A percentile compares a stretch with the other conserved stretches of the same genome.
These are phyloP conservation scores for Jacaranda mimosifolia DNA, from an alignment of 257 asterid species.

Conservation along the genomic window DNA sequence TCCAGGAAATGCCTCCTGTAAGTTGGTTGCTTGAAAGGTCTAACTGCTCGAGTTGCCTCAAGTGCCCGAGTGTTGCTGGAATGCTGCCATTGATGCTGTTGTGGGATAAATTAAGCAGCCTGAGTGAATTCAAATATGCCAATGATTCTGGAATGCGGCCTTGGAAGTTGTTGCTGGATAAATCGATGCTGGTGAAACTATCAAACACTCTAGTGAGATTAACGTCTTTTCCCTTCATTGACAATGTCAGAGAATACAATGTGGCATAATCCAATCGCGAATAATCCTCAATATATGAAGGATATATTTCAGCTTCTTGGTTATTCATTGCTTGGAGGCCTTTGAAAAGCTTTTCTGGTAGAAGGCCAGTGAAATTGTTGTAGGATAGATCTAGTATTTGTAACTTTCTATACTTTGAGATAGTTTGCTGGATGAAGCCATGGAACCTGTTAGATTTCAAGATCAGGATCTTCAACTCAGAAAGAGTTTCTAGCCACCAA, in stretches of 20 bases:
- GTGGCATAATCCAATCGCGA: too few species aligned
- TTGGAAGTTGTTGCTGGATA: constrained; percentile 6
- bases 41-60: background rate
- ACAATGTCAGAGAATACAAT: constrained; percentile 16
- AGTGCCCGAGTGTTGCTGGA: background rate
- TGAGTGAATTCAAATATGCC: background rate
- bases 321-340: constrained; percentile 1
- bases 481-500: constrained; percentile 23
- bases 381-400: constrained; percentile 11
- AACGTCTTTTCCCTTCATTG: constrained; percentile 11
- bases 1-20: constrained; percentile 10
- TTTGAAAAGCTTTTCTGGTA: constrained; percentile 5
- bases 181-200: constrained; percentile 22
- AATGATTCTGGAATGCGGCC: constrained; percentile 10
- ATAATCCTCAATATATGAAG: background rate
- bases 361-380: constrained; percentile 11
- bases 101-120: constrained; percentile 13
- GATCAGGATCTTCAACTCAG: background rate
- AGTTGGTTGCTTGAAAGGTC: too few species aligned
- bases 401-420: background rate
- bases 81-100: constrained; percentile 10
- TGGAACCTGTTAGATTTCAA: constrained; percentile 22
- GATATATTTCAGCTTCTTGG: background rate
- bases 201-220: background rate
- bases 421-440: background rate